Conservation (phyloP, 2,329 filamentous ascomycete species). For the Monosporascus cannonballus region DNA sequence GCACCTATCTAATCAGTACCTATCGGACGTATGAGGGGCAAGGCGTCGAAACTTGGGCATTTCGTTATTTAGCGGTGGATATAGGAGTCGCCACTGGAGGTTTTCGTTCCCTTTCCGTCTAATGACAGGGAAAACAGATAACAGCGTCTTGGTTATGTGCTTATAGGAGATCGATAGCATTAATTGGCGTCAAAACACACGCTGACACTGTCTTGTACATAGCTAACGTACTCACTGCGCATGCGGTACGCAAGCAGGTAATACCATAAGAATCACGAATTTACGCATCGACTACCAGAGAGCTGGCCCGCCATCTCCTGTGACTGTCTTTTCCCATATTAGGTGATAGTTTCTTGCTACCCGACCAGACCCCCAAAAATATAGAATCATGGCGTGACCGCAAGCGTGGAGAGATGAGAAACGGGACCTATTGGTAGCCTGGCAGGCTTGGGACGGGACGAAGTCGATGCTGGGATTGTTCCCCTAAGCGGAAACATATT, state of each 20-base stretch:
- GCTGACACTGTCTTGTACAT: neutral
- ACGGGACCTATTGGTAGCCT: too few species aligned
- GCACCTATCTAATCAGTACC: slow-evolving; percentile 49
- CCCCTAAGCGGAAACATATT: too few species aligned
- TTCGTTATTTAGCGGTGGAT: neutral
- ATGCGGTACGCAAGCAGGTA: neutral
- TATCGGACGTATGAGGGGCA: slow-evolving; percentile 41
- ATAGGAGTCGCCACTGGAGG: neutral
- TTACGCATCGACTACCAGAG: neutral
- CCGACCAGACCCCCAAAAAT: too few species aligned
- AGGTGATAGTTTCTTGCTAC: too few species aligned
- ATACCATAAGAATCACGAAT: neutral
- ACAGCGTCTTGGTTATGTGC: neutral
- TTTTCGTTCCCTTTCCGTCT: neutral
- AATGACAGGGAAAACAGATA: neutral
- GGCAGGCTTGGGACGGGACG: too few species aligned
- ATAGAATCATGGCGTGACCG: too few species aligned
- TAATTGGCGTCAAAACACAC: neutral
- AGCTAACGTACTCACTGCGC: neutral
- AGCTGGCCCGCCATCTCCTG: too few species aligned
- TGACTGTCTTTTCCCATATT: too few species aligned
- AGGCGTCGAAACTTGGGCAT: neutral
- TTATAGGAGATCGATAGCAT: neutral
- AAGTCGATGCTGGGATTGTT: too few species aligned
- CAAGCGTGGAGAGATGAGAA: too few species aligned